A percentile compares a stretch with the other conserved stretches of the same genome.
Conservation (phyloP, 1,139 yeast species). For the Hemisphaericaspora xylofermentans region DNA sequence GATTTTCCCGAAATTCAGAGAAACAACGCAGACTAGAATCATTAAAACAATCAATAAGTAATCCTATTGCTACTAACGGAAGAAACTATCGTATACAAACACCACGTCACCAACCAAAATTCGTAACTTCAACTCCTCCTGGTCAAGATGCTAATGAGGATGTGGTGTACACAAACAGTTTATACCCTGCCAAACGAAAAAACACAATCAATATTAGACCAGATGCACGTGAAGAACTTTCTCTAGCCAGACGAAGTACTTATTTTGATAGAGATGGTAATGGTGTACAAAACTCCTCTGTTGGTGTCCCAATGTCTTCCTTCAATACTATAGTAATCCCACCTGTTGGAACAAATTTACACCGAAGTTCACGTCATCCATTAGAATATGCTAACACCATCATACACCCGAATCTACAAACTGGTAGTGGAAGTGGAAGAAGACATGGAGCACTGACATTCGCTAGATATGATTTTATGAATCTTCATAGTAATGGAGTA, state of each 20-base stretch:
- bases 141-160: not conserved
- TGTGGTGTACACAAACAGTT: slow-evolving; percentile 8
- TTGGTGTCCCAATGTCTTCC: slow-evolving; percentile 8
- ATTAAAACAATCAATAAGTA: slow-evolving; percentile 12
- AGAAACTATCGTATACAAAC: not conserved
- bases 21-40: slow-evolving; percentile 6
- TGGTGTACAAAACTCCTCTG: too few species aligned
- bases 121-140: not conserved
- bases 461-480: slow-evolving; percentile 15
- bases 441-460: slow-evolving; percentile 2
- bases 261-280: slow-evolving; percentile 7
- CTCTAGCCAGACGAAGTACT: slow-evolving; percentile 2
- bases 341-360: slow-evolving; percentile 11
- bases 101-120: slow-evolving; percentile 4
- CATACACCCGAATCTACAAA: slow-evolving; percentile 12
- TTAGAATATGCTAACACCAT: slow-evolving; percentile 10
- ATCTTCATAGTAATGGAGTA: slow-evolving; percentile 11
- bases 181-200: slow-evolving; percentile 9
- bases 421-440: not conserved
- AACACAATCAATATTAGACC: slow-evolving; percentile 10
- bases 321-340: slow-evolving; percentile 14
- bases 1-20: slow-evolving; percentile 7
- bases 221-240: slow-evolving; percentile 4
- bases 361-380: slow-evolving; percentile 8
- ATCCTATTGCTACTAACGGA: slow-evolving; percentile 5